Evolutionary conservation across 441 rosid genomes (phyloP).

Genomic region (Flueggea neowawraea): DNA sequence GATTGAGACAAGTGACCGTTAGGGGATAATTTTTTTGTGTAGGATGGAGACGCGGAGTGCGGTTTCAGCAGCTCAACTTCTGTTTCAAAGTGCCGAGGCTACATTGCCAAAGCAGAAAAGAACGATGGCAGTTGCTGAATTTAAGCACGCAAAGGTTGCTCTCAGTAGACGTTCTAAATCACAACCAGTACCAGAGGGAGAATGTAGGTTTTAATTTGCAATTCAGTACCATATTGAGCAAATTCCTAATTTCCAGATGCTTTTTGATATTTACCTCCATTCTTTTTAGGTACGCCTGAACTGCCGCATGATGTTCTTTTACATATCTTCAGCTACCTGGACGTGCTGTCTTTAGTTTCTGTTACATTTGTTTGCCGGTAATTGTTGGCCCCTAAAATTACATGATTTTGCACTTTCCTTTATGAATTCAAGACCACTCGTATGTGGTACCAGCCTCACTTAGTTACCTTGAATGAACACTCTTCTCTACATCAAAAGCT

Average conservation of each 20-base stretch:
- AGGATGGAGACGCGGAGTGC: conserved; percentile 72
- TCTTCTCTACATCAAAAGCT: too few species aligned
- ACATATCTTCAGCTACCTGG: conserved; percentile 67
- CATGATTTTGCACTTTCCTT: too few species aligned
- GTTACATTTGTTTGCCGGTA: conserved; percentile 69
- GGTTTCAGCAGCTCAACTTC: conserved; percentile 62
- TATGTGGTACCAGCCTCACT: not conserved
- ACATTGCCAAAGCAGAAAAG: conserved; percentile 87
- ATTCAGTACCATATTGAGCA: not conserved
- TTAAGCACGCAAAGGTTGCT: conserved; percentile 76
- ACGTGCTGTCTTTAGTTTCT: conserved; percentile 53
- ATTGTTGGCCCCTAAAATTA: conserved; percentile 8
- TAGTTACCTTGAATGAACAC: not conserved
- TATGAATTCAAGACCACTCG: too few species aligned
- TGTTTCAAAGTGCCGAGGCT: conserved; percentile 67
- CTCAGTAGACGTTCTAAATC: conserved; percentile 51
- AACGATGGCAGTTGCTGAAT: conserved; percentile 58
- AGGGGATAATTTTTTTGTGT: not conserved
- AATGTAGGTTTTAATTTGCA: conserved; percentile 18
- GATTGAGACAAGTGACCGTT: too few species aligned
- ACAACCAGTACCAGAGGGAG: conserved; percentile 22
- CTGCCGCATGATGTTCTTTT: conserved; percentile 74
- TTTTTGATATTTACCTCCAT: not conserved
- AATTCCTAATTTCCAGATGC: not conserved
- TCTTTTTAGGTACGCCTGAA: conserved; percentile 42